Percentiles rank a stretch among this genome's conserved stretches.
Evolutionary conservation across 169 alveolate genomes (phyloP).

Genomic region (Cryptosporidium meleagridis): DNA sequence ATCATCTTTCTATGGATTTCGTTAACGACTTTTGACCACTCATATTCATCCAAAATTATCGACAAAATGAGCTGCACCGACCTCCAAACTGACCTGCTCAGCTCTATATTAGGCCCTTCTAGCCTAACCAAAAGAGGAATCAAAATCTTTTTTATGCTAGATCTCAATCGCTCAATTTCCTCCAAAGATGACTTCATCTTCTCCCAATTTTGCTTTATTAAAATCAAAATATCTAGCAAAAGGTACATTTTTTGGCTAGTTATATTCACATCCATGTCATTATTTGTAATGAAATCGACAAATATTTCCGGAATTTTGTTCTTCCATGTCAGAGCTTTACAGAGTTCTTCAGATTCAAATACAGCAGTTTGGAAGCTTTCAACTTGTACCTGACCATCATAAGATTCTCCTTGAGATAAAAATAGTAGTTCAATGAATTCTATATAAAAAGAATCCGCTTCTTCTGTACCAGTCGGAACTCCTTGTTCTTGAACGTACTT

Average conservation of each 20-base stretch:
- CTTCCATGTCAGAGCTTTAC: not conserved
- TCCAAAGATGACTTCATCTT: not conserved
- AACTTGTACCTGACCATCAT: not conserved
- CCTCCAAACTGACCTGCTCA: constrained; percentile 66
- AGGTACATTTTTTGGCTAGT: constrained; percentile 33
- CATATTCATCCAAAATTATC: constrained; percentile 22
- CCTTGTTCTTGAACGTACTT: not conserved
- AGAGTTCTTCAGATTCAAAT: constrained; percentile 9
- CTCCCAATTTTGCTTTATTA: constrained; percentile 40
- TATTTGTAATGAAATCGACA: constrained; percentile 48
- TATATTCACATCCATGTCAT: constrained; percentile 2
- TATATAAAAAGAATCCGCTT: not conserved
- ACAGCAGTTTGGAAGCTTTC: constrained; percentile 7
- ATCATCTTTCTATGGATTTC: constrained; percentile 32
- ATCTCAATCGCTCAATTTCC: not conserved
- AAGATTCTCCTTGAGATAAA: not conserved
- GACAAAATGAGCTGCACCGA: constrained; percentile 41
- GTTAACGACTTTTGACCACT: constrained; percentile 22
- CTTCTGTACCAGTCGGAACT: not conserved
- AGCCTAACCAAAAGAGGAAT: constrained; percentile 49
- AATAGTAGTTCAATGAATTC: constrained; percentile 11
- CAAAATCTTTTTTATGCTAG: constrained; percentile 21
- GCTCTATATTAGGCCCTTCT: constrained; percentile 53
- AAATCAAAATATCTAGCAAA: constrained; percentile 46
- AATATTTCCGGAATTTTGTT: constrained; percentile 30